Evolutionary conservation across 345 rosid genomes (phyloP).

Genomic region (Eucalyptus tenuipes): DNA sequence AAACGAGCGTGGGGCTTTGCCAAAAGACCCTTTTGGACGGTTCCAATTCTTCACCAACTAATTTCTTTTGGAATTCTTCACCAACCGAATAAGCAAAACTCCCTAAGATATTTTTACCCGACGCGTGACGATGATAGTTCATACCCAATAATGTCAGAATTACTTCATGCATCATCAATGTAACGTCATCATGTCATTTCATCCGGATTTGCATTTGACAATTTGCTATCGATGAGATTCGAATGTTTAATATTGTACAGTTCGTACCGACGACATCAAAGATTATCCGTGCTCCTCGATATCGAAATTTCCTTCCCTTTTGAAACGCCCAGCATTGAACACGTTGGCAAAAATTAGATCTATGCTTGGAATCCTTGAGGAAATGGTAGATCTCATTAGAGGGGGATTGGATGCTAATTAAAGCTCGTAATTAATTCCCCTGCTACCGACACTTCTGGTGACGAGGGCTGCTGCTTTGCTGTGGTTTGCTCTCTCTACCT

Average conservation of each 20-base stretch:
- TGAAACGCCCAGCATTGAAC: not conserved
- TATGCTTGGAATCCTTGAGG: not conserved
- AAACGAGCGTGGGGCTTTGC: not conserved
- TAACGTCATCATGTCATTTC: not conserved
- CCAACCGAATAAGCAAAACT: not conserved
- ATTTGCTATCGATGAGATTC: not conserved
- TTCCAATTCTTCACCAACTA: not conserved
- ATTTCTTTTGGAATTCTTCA: not conserved
- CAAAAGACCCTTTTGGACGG: not conserved
- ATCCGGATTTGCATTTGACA: fast-evolving
- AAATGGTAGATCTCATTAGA: not conserved
- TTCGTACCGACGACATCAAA: not conserved
- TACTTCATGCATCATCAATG: not conserved
- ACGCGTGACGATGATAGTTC: not conserved
- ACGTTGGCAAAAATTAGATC: not conserved
- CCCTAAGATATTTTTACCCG: not conserved
- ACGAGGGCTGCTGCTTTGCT: not conserved
- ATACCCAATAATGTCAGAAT: not conserved
- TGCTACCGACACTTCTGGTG: not conserved
- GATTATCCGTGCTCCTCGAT: fast-evolving
- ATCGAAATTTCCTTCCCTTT: not conserved
- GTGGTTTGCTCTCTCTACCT: not conserved
- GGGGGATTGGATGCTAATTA: not conserved
- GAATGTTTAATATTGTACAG: too few relatives aligned
- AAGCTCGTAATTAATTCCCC: not conserved